Conservation (phyloP, 2,329 filamentous ascomycete genomes). For the Beauveria rudraprayagi region DNA sequence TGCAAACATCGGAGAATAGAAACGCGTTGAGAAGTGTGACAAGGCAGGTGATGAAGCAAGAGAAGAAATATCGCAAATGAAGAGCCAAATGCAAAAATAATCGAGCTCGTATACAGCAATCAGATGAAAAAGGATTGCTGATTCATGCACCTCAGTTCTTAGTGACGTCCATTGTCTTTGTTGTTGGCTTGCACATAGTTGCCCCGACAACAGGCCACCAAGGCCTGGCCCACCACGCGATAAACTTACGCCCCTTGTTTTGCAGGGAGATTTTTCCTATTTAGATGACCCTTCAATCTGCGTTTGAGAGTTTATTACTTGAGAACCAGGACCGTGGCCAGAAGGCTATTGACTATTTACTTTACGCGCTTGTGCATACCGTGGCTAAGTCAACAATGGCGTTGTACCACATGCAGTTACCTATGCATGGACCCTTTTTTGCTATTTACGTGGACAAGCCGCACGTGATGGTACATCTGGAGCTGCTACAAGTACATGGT, state of each 20-base stretch:
- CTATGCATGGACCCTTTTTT: too few species aligned
- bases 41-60: background rate
- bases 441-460: too few species aligned
- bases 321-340: too few species aligned
- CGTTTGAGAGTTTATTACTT: too few species aligned
- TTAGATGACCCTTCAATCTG: too few species aligned
- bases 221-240: background rate
- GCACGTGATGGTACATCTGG: too few species aligned
- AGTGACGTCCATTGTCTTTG: conserved; percentile 11
- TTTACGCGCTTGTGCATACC: too few species aligned
- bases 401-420: too few species aligned
- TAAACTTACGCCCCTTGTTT: background rate
- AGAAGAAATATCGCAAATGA: background rate
- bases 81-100: background rate
- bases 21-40: background rate
- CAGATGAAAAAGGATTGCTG: background rate
- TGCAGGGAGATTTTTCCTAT: background rate
- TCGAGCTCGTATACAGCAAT: background rate
- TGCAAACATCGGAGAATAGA: background rate
- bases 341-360: too few species aligned
- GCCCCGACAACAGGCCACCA: conserved; percentile 5
- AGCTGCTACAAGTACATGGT: too few species aligned
- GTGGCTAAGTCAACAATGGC: too few species aligned
- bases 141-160: conserved; percentile 3
- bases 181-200: background rate